A percentile compares a stretch with the other conserved stretches of the same genome.
Evolutionary conservation across 306 rosid species (phyloP).

Genomic region (Trifolium pratense): DNA sequence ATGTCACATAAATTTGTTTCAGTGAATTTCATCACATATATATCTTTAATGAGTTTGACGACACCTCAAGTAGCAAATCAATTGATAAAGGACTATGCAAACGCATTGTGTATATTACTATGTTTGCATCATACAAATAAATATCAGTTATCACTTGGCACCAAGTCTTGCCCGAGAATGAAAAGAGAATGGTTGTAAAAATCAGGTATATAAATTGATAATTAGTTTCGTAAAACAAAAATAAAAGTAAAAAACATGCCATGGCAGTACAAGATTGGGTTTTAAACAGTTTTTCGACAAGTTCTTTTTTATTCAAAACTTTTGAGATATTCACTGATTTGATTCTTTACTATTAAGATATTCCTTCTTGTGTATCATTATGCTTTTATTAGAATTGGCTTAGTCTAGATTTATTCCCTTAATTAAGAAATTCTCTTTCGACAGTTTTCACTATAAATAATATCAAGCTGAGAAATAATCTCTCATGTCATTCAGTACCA

Average conservation of each 20-base stretch:
- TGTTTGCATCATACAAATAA: conserved; percentile 3
- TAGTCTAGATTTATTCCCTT: too few species aligned
- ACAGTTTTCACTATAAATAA: too few species aligned
- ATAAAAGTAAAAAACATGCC: conserved; percentile 17
- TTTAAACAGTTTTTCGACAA: neutral
- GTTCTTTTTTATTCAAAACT: too few species aligned
- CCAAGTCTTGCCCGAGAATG: conserved; percentile 12
- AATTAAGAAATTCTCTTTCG: too few species aligned
- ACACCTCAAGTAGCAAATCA: conserved; percentile 15
- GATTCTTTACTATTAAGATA: too few species aligned
- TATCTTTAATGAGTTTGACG: conserved; percentile 1
- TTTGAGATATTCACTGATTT: too few species aligned
- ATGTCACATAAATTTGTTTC: conserved; percentile 4
- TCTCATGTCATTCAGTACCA: too few species aligned
- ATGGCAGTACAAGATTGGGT: conserved; percentile 2
- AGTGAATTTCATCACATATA: conserved; percentile 16
- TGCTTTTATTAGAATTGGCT: too few species aligned
- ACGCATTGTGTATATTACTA: neutral
- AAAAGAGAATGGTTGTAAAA: neutral
- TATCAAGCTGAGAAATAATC: too few species aligned
- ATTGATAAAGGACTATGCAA: conserved; percentile 1
- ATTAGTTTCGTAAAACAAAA: conserved; percentile 8
- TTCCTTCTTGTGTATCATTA: too few species aligned
- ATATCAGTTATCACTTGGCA: neutral
- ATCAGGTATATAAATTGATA: conserved; percentile 15